Evolutionary conservation across 2,329 filamentous ascomycete species (phyloP), one percentile per base, ranked within the genome.

Genomic region (Aschersonia sp.): DNA sequence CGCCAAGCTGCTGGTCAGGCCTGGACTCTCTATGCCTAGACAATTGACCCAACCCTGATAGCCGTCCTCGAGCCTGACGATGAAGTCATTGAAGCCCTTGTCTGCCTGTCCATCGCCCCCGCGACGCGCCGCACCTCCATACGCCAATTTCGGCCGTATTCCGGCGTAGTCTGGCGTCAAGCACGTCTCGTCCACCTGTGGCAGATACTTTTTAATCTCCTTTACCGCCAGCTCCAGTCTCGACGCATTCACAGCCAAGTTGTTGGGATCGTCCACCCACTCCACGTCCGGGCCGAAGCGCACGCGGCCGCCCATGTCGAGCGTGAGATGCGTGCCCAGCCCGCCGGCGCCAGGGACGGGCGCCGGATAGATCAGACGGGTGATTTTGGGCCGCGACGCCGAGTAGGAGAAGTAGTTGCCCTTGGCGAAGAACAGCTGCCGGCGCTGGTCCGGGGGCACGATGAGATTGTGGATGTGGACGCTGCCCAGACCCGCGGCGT

Each of bases 271-370:
- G 45, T 83, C 76, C 0, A 95, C 83, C 92, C 92, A 97, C 63
- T 97, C 87, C 11, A 96, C 85, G 60, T 98, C 92, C 0, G 92
- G 92, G 0, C 92, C 92, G 63, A 98, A 98, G 39, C 87, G 83
- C 42, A 97, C 75, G 1, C 86, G 78, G 0, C 90, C 89, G 0
- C 71, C 76, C 66, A 97, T 75, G 62, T 98, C 92, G 49, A 97
- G 75, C 1, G 92, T 98, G 14, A 98, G 71, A 64, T 98, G 92
- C 0, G 92, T 97, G 44, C 92, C 92, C 0, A 98, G 69, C 0
- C 92, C 90, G 46, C 79, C 89, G 29, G 82, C 77, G 2, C 89
- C 89, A 0, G 88, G 84, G 7, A 85, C 72, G 0, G 90, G 88
- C 0, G 85, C 88, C 0, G 92, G 92, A 60, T 97, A 98, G 46